A percentile compares a stretch with the other conserved stretches of the same genome.
Conservation (phyloP, 2,329 filamentous ascomycete species). For the Fusarium vanettenii region DNA sequence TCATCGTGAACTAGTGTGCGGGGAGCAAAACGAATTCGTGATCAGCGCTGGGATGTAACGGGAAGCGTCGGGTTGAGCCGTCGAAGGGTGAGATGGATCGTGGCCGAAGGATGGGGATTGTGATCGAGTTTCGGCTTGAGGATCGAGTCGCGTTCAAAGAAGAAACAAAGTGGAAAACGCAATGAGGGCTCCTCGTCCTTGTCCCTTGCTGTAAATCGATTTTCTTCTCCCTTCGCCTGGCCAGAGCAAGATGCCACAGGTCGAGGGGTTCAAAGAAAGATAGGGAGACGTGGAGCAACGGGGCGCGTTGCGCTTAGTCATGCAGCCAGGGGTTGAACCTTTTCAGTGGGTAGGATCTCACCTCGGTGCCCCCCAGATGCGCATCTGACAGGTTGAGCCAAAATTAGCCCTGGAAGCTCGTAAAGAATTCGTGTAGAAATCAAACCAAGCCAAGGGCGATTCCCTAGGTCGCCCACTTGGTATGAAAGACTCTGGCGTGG, state of each 20-base stretch:
- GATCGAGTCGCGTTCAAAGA: conserved; percentile 10
- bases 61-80: conserved; percentile 11
- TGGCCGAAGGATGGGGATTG: conserved; percentile 1
- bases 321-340: conserved; percentile 8
- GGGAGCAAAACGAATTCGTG: conserved; percentile 31
- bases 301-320: conserved; percentile 31
- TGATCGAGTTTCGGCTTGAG: not conserved
- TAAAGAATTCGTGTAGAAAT: conserved; percentile 24
- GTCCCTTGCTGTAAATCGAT: conserved; percentile 22
- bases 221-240: conserved; percentile 30
- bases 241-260: conserved; percentile 21
- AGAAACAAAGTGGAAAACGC: not conserved
- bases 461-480: not conserved
- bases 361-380: conserved; percentile 8
- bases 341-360: conserved; percentile 10
- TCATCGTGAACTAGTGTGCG: conserved; percentile 64
- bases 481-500: not conserved
- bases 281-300: conserved; percentile 36
- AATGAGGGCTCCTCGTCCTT: not conserved
- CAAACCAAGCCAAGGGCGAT: not conserved
- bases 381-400: conserved; percentile 13
- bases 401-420: conserved; percentile 19
- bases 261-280: conserved; percentile 34
- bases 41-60: conserved; percentile 29
- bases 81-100: conserved; percentile 6